Percentiles rank a stretch among this genome's conserved stretches.
These are phyloP conservation scores for Colletotrichum cordylinicola DNA, from an alignment of 2,329 filamentous ascomycete genomes.

Conservation along the genomic window DNA sequence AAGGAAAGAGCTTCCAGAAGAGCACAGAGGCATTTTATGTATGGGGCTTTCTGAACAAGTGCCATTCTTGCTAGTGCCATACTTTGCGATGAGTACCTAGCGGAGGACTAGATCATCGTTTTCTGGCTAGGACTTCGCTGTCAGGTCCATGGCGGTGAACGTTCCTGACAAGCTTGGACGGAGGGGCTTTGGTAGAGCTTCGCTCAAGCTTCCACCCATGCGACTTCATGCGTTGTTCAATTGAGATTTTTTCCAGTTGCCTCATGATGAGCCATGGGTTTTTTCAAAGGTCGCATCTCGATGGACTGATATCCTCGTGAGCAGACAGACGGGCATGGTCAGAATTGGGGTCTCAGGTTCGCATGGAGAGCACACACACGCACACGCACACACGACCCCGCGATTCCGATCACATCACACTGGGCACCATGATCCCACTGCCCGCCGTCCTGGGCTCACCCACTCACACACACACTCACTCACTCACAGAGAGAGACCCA, in stretches of 20 bases:
- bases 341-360: not conserved
- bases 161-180: conserved; percentile 7
- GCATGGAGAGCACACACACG: not conserved
- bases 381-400: conserved; percentile 6
- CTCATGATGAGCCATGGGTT: not conserved
- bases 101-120: not conserved
- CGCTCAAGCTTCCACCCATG: conserved; percentile 8
- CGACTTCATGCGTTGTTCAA: not conserved
- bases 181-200: not conserved
- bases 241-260: not conserved
- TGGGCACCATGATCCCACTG: not conserved
- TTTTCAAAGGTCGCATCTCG: not conserved
- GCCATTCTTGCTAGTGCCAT: not conserved
- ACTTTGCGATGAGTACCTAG: not conserved
- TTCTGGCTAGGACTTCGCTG: conserved; percentile 5
- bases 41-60: not conserved
- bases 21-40: conserved; percentile 14
- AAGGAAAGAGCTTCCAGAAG: conserved; percentile 6
- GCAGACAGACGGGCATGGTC: not conserved
- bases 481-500: not conserved
- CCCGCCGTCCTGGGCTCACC: conserved; percentile 11
- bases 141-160: conserved; percentile 9
- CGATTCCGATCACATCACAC: conserved; percentile 17
- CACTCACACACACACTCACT: not conserved
- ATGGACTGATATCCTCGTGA: not conserved